Conservation (phyloP, 2,329 filamentous ascomycete species). For the Botrytis squamosa region DNA sequence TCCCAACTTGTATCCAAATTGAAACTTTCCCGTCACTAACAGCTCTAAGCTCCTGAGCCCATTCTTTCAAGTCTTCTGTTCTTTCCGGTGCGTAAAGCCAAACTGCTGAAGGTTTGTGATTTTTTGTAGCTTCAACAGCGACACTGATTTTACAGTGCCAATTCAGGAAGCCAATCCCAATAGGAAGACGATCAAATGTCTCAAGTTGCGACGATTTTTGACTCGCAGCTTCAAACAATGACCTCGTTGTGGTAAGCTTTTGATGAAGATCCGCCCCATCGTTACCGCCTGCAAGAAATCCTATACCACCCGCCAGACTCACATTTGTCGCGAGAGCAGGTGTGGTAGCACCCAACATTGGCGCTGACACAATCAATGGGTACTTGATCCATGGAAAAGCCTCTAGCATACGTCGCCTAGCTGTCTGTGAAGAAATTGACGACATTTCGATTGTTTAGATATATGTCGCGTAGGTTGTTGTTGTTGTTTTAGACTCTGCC, state of each 20-base stretch:
- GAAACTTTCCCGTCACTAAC: slow-evolving; percentile 25
- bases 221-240: background rate
- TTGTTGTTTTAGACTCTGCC: background rate
- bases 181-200: slow-evolving; percentile 38
- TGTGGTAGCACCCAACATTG: slow-evolving; percentile 65
- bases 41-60: background rate
- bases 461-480: background rate
- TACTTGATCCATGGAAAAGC: slow-evolving; percentile 16
- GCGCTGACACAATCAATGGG: slow-evolving; percentile 56
- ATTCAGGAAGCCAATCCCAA: slow-evolving; percentile 49
- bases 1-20: slow-evolving; percentile 41
- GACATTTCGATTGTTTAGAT: background rate
- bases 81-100: slow-evolving; percentile 49
- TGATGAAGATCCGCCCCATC: slow-evolving; percentile 31
- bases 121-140: slow-evolving; percentile 34
- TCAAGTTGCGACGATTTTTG: background rate
- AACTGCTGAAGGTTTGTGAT: slow-evolving; percentile 40
- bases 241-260: background rate
- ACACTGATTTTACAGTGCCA: slow-evolving; percentile 45
- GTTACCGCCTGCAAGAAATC: slow-evolving; percentile 46
- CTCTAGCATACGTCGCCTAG: background rate
- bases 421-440: background rate
- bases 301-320: slow-evolving; percentile 53
- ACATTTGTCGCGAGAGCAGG: slow-evolving; percentile 58
- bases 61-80: slow-evolving; percentile 5